A percentile compares a stretch with the other conserved stretches of the same genome.
Evolutionary conservation across 176 grass and related monocot genomes (phyloP).

Genomic region (Bonia amplexicaulis): DNA sequence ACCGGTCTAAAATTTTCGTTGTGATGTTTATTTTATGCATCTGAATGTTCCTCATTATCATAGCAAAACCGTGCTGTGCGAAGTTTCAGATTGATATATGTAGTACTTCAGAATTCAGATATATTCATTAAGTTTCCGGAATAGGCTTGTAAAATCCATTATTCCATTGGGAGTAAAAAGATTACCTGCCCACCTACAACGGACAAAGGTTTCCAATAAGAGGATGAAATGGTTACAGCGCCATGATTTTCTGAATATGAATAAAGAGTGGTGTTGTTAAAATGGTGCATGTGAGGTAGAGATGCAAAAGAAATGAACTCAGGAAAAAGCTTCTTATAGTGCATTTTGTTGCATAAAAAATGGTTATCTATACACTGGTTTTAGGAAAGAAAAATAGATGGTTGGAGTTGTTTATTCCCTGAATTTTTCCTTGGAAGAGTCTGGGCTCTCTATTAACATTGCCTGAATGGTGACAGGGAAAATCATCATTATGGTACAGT

Average conservation of each 20-base stretch:
- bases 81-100: background rate
- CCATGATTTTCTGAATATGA: background rate
- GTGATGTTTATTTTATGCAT: slow-evolving; percentile 3
- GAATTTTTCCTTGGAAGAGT: background rate
- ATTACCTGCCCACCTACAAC: background rate
- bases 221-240: background rate
- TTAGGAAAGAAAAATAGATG: background rate
- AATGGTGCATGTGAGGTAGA: background rate
- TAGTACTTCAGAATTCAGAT: background rate
- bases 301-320: background rate
- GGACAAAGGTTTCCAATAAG: background rate
- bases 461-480: background rate
- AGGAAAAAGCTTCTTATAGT: background rate
- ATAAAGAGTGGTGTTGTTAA: background rate
- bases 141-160: background rate
- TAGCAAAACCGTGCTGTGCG: too few relatives aligned
- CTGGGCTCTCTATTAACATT: background rate
- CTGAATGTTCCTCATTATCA: background rate
- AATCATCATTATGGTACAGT: background rate
- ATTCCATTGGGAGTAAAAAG: background rate
- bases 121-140: background rate
- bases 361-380: background rate
- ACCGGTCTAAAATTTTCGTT: background rate
- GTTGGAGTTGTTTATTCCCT: background rate
- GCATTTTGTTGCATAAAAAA: background rate